These are phyloP conservation scores for Hypericum androsaemum DNA, from an alignment of 345 rosid species.

Conservation along the genomic window DNA sequence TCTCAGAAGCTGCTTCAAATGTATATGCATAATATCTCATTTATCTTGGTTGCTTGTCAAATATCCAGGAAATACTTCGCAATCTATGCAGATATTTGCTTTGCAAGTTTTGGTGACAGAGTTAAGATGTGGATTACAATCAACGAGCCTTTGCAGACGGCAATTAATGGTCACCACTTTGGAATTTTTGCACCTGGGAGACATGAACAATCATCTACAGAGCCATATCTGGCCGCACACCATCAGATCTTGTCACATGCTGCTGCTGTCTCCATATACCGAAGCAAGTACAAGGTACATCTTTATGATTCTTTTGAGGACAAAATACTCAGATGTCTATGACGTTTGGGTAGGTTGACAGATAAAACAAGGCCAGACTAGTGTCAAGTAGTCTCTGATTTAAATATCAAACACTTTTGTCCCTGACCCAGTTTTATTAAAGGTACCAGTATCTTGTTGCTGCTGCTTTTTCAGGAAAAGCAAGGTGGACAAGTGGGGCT, in stretches of 20 bases:
- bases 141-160: constrained; percentile 23
- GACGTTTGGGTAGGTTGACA: no score
- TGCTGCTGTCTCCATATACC: constrained; percentile 18
- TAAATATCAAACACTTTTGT: no score
- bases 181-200: constrained; percentile 24
- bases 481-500: constrained; percentile 21
- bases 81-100: constrained; percentile 26
- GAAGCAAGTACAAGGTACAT: constrained; percentile 18
- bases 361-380: no score
- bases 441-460: not conserved
- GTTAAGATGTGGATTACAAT: constrained; percentile 24
- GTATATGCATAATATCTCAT: constrained; percentile 1
- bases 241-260: constrained; percentile 25
- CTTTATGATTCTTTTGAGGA: no score
- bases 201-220: constrained; percentile 9
- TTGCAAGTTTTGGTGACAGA: constrained; percentile 22
- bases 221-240: constrained; percentile 22
- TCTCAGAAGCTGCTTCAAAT: not conserved
- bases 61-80: constrained; percentile 68
- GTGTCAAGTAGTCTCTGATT: no score
- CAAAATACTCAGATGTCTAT: no score
- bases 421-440: no score
- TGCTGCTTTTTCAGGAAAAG: constrained; percentile 17
- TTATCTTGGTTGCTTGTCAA: constrained; percentile 14
- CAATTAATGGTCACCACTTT: constrained; percentile 14